phyloP scores from a whole-genome alignment of 2,329 filamentous ascomycete species.

The Aspergillus pseudotamarii region DNA sequence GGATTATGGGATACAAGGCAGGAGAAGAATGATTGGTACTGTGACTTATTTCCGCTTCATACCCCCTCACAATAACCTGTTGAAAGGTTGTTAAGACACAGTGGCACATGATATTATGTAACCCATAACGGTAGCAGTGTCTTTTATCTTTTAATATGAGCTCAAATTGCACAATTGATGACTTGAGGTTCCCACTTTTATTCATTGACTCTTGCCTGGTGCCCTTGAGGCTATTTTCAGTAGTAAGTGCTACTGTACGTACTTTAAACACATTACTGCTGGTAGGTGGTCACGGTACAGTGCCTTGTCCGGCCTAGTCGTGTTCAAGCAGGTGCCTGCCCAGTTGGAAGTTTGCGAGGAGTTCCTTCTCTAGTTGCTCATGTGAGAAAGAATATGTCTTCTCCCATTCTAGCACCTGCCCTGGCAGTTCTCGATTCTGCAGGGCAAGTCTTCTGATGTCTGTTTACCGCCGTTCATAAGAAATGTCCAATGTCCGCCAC shows the following conservation, averaged over 20 bases:
- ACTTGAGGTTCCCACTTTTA: background rate
- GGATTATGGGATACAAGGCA: slow-evolving; percentile 70
- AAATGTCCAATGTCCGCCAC: slow-evolving; percentile 14
- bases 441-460: slow-evolving; percentile 15
- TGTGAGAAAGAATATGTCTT: background rate
- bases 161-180: background rate
- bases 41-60: slow-evolving; percentile 47
- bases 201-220: background rate
- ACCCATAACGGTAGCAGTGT: background rate
- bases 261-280: background rate
- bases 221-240: background rate
- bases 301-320: background rate
- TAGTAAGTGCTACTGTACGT: background rate
- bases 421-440: slow-evolving; percentile 5
- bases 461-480: slow-evolving; percentile 22
- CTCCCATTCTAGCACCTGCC: slow-evolving; percentile 6
- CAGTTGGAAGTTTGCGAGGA: background rate
- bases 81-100: slow-evolving; percentile 43
- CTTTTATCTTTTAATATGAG: background rate
- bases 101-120: slow-evolving; percentile 35
- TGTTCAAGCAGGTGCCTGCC: slow-evolving; percentile 3
- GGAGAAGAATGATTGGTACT: slow-evolving; percentile 59
- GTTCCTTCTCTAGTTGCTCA: slow-evolving; percentile 18
- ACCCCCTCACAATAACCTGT: slow-evolving; percentile 39
- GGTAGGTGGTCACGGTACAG: background rate